Evolutionary conservation across 2,329 filamentous ascomycete genomes (phyloP).

Genomic region (Chaetomiaceae sp.): DNA sequence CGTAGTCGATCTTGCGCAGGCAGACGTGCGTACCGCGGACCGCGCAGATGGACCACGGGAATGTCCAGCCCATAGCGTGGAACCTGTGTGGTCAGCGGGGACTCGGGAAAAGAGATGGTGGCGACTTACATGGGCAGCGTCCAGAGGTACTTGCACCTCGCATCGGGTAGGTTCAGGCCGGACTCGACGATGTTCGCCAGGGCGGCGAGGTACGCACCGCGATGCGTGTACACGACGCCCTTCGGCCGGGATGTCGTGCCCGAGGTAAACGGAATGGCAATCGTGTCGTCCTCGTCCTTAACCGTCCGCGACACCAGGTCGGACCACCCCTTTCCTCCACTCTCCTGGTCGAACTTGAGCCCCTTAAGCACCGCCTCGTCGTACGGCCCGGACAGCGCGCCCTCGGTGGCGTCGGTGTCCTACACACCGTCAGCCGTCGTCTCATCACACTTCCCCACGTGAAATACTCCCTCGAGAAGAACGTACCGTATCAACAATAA

Average conservation of each 20-base stretch:
- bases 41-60: slow-evolving; percentile 89
- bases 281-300: slow-evolving; percentile 70
- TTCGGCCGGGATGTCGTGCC: slow-evolving; percentile 91
- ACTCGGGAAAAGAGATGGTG: neutral
- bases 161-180: slow-evolving; percentile 66
- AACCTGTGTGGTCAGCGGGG: slow-evolving; percentile 41
- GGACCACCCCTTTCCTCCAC: slow-evolving; percentile 68
- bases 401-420: slow-evolving; percentile 75
- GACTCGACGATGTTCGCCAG: slow-evolving; percentile 86
- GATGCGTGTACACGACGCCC: slow-evolving; percentile 87
- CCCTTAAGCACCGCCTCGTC: slow-evolving; percentile 81
- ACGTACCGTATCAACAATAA: slow-evolving; percentile 67
- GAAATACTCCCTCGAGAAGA: neutral
- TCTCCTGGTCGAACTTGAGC: slow-evolving; percentile 62
- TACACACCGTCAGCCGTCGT: slow-evolving; percentile 28
- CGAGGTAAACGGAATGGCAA: slow-evolving; percentile 90
- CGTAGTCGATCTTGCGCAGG: slow-evolving; percentile 90
- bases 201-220: slow-evolving; percentile 79
- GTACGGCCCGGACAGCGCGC: slow-evolving; percentile 72
- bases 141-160: slow-evolving; percentile 81
- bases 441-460: too few relatives aligned
- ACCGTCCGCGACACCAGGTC: slow-evolving; percentile 63
- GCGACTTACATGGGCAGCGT: slow-evolving; percentile 79
- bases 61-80: slow-evolving; percentile 74
- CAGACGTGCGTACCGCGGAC: slow-evolving; percentile 94